Percentiles rank a stretch among this genome's conserved stretches.
Evolutionary conservation across 768 basidiomycete species (phyloP).

Genomic region (Russula dissimulans): DNA sequence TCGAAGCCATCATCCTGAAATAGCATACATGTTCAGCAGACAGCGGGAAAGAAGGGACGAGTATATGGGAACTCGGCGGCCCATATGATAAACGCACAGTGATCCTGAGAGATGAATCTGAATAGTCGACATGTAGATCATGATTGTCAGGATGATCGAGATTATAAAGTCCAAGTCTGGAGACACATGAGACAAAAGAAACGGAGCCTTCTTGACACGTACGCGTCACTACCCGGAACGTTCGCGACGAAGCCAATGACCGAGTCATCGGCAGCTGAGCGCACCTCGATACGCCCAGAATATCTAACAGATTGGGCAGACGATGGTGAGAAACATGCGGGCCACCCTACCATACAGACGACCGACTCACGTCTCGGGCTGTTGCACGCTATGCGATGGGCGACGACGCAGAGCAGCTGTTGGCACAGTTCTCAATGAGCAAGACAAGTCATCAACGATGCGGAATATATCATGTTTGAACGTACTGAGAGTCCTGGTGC

Average conservation of each 20-base stretch:
- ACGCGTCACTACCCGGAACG: not conserved
- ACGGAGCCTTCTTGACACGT: not conserved
- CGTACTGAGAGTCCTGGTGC: not conserved
- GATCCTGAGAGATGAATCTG: not conserved
- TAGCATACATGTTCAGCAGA: not conserved
- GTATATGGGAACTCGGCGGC: no score
- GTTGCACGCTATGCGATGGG: not conserved
- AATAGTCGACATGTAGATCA: not conserved
- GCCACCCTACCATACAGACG: no score
- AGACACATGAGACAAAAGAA: not conserved
- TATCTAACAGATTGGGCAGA: not conserved
- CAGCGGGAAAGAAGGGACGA: no score
- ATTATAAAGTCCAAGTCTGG: not conserved
- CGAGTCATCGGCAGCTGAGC: not conserved
- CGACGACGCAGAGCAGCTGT: not conserved
- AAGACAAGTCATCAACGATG: not conserved
- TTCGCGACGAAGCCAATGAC: not conserved
- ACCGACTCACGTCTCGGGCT: not conserved
- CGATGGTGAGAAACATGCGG: not conserved
- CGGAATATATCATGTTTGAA: not conserved
- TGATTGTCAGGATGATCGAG: no score
- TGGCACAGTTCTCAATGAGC: not conserved
- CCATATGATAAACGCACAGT: not conserved
- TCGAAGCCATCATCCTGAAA: not conserved
- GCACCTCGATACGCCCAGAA: not conserved